Conservation (phyloP, 139 green algal genomes). For the Edaphochlamys debaryana region DNA sequence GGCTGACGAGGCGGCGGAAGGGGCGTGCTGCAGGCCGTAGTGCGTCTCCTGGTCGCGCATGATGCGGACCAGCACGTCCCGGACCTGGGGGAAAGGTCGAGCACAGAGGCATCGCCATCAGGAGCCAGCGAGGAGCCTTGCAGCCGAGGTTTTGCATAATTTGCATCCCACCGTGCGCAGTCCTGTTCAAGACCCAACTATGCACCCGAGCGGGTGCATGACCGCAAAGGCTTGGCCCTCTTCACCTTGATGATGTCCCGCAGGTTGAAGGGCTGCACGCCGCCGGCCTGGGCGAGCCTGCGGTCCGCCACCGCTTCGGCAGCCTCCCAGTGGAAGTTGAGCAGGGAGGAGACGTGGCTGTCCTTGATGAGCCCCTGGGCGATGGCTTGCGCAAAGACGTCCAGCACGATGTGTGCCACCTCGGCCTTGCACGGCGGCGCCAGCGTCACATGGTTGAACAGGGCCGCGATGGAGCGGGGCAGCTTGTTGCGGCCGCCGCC, state of each 20-base stretch:
- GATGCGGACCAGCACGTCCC: constrained; percentile 44
- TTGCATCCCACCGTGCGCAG: too few relatives aligned
- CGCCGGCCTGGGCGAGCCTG: constrained; percentile 16
- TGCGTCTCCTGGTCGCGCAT: constrained; percentile 52
- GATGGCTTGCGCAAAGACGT: constrained; percentile 30
- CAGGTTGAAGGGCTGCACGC: constrained; percentile 49
- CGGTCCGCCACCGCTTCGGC: constrained; percentile 6
- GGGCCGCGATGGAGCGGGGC: constrained; percentile 35
- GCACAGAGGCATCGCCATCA: too few relatives aligned
- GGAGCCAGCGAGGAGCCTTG: too few relatives aligned
- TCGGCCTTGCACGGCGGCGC: constrained; percentile 31
- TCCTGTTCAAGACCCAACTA: too few relatives aligned
- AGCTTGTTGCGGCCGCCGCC: constrained; percentile 51
- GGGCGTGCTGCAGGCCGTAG: constrained; percentile 26
- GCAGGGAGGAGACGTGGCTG: constrained; percentile 11
- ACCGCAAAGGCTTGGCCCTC: too few relatives aligned
- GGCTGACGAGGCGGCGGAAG: too few relatives aligned
- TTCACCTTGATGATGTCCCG: constrained; percentile 52
- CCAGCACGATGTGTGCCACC: constrained; percentile 40
- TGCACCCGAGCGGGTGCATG: too few relatives aligned
- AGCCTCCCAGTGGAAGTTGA: constrained; percentile 38
- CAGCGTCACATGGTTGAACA: constrained; percentile 47
- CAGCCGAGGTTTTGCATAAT: too few relatives aligned
- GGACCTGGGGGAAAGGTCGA: too few relatives aligned
- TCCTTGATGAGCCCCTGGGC: neutral